Conservation (phyloP, 2,329 filamentous ascomycete genomes). For the Aspergillus fijiensis region DNA sequence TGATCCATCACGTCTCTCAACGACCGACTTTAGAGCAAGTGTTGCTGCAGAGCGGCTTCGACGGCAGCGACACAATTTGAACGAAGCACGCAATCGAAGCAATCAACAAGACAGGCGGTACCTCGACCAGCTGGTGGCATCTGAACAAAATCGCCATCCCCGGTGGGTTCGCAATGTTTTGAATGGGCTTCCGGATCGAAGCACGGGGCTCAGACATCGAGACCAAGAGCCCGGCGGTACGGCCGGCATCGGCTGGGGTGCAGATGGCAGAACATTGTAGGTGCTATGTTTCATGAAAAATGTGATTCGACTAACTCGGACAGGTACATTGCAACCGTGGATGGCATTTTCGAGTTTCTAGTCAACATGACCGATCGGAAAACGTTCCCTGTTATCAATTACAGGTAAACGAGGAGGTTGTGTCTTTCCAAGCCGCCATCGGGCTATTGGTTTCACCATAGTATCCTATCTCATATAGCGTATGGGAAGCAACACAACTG, state of each 20-base stretch:
- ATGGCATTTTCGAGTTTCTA: slow-evolving; percentile 50
- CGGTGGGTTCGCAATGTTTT: slow-evolving; percentile 40
- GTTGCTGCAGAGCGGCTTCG: slow-evolving; percentile 42
- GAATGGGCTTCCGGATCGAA: slow-evolving; percentile 37
- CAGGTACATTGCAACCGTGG: slow-evolving; percentile 50
- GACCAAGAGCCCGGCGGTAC: slow-evolving; percentile 44
- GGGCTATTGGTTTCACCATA: background rate
- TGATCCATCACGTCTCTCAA: slow-evolving; percentile 29
- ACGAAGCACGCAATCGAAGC: slow-evolving; percentile 34
- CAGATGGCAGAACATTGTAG: slow-evolving; percentile 49
- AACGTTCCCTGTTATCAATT: slow-evolving; percentile 46
- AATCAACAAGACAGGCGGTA: slow-evolving; percentile 35
- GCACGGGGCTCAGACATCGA: slow-evolving; percentile 29
- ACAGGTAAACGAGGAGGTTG: slow-evolving; percentile 32
- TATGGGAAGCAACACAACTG: background rate
- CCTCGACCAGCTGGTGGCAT: slow-evolving; percentile 33
- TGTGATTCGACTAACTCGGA: slow-evolving; percentile 13
- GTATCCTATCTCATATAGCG: background rate
- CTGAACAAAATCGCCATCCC: slow-evolving; percentile 38
- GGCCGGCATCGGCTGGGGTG: slow-evolving; percentile 50
- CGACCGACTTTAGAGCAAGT: slow-evolving; percentile 38
- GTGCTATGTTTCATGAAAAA: slow-evolving; percentile 21
- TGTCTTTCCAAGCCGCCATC: background rate
- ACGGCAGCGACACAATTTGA: slow-evolving; percentile 37
- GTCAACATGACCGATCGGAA: slow-evolving; percentile 50